phyloP scores from a whole-genome alignment of 1,284 basidiomycete genomes.

The Papiliotrema fonsecae region DNA sequence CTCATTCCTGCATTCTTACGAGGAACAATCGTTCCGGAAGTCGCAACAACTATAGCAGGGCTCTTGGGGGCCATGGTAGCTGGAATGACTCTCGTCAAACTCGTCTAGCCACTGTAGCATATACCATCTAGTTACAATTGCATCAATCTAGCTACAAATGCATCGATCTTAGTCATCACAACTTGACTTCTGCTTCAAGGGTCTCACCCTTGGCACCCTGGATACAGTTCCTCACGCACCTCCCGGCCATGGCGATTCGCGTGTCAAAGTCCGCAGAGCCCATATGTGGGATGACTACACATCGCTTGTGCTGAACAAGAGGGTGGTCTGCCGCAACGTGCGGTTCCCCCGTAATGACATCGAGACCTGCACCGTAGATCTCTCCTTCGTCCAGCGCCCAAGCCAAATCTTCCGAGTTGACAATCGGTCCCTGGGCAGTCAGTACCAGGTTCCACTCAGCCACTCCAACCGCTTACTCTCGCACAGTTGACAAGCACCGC shows the following conservation, averaged over 20 bases:
- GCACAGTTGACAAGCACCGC: conserved; percentile 75
- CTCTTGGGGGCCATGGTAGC: neutral
- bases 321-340: conserved; percentile 68
- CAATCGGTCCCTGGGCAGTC: conserved; percentile 55
- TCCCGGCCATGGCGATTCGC: conserved; percentile 67
- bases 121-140: neutral
- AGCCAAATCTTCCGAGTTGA: conserved; percentile 82
- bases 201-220: conserved; percentile 28
- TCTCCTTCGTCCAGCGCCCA: conserved; percentile 67
- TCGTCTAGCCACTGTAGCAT: neutral
- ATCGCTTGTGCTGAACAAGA: conserved; percentile 60
- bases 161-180: neutral
- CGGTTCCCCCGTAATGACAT: conserved; percentile 92
- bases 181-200: conserved; percentile 36
- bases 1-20: neutral
- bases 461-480: conserved; percentile 53
- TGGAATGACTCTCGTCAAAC: neutral
- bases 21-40: neutral
- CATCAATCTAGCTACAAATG: neutral
- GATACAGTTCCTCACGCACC: conserved; percentile 34
- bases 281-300: conserved; percentile 80
- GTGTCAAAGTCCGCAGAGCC: conserved; percentile 85
- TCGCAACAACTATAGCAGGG: neutral
- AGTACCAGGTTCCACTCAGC: neutral
- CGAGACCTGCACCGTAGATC: conserved; percentile 88